phyloP scores from a whole-genome alignment of 2,329 filamentous ascomycete genomes.

The Byssothecium circinans region DNA sequence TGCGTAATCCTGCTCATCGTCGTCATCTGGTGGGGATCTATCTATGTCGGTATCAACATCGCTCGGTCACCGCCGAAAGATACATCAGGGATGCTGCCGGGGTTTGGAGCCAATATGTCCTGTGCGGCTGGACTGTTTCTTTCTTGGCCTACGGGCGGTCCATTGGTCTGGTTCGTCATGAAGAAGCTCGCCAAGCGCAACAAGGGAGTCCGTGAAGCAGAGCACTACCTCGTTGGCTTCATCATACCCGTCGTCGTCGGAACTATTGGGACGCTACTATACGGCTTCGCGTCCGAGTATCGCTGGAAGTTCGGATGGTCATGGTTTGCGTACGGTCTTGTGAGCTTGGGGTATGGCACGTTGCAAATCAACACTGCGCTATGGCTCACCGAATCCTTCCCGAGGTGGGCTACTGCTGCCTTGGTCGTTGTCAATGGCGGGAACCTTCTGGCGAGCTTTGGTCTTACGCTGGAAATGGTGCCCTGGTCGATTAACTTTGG shows the following conservation, averaged over 20 bases:
- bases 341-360: slow-evolving; percentile 27
- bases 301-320: slow-evolving; percentile 16
- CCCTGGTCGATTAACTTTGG: slow-evolving; percentile 31
- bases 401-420: slow-evolving; percentile 35
- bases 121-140: slow-evolving; percentile 22
- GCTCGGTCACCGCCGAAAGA: slow-evolving; percentile 19
- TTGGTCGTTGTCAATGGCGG: slow-evolving; percentile 28
- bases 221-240: slow-evolving; percentile 34
- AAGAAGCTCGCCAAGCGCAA: slow-evolving; percentile 25
- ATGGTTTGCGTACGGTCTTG: slow-evolving; percentile 32
- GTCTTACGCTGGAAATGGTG: slow-evolving; percentile 22
- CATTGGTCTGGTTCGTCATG: slow-evolving; percentile 14
- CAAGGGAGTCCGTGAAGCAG: slow-evolving; percentile 31
- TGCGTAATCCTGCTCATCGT: slow-evolving; percentile 31
- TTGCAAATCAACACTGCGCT: slow-evolving; percentile 27
- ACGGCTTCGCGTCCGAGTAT: slow-evolving; percentile 24
- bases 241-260: slow-evolving; percentile 30
- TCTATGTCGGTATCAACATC: slow-evolving; percentile 35
- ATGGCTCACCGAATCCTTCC: slow-evolving; percentile 38
- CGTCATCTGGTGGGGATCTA: slow-evolving; percentile 31
- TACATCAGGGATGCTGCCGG: slow-evolving; percentile 21
- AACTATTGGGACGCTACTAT: slow-evolving; percentile 22
- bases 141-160: slow-evolving; percentile 17
- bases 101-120: slow-evolving; percentile 23
- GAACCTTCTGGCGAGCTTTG: slow-evolving; percentile 24